phyloP scores from a whole-genome alignment of 768 basidiomycete genomes.

The Gloeostereum incarnatum region DNA sequence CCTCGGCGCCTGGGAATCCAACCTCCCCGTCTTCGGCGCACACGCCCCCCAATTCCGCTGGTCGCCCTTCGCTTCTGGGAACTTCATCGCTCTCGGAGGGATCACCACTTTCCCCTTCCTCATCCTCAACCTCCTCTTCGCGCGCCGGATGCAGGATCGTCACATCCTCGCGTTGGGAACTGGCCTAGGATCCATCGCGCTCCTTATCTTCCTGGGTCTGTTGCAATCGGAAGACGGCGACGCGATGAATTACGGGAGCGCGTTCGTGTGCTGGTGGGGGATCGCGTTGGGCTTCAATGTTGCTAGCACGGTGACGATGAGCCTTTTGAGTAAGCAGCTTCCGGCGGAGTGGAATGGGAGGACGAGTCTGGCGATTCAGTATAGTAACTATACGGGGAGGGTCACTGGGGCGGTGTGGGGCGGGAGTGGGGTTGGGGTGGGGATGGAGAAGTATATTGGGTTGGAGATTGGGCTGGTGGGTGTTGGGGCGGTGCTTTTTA shows the following conservation, averaged over 20 bases:
- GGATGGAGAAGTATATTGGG: conserved; percentile 49
- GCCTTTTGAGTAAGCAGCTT: conserved; percentile 59
- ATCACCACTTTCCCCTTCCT: conserved; percentile 58
- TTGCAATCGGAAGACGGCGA: conserved; percentile 24
- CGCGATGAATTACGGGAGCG: conserved; percentile 37
- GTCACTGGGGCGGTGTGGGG: conserved; percentile 63
- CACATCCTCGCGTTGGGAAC: conserved; percentile 45
- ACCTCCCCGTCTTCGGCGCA: conserved; percentile 54
- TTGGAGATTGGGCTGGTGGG: conserved; percentile 54
- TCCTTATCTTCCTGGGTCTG: conserved; percentile 41
- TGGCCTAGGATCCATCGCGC: conserved; percentile 38
- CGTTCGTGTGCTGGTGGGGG: conserved; percentile 45
- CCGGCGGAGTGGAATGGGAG: conserved; percentile 52
- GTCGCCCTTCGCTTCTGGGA: conserved; percentile 56
- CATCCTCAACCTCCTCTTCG: conserved; percentile 46
- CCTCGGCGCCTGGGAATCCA: conserved; percentile 61
- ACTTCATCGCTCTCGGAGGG: conserved; percentile 64
- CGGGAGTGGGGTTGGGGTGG: conserved; percentile 38
- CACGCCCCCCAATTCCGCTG: conserved; percentile 32
- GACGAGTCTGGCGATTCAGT: conserved; percentile 53
- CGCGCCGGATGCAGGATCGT: conserved; percentile 52
- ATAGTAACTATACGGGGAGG: conserved; percentile 59
- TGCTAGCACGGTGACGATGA: conserved; percentile 60
- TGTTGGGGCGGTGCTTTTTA: conserved; percentile 44
- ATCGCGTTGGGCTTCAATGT: conserved; percentile 69